Base-by-base conservation (phyloP, 2,329 filamentous ascomycete species). In the Harringtonia aguacate region DNA sequence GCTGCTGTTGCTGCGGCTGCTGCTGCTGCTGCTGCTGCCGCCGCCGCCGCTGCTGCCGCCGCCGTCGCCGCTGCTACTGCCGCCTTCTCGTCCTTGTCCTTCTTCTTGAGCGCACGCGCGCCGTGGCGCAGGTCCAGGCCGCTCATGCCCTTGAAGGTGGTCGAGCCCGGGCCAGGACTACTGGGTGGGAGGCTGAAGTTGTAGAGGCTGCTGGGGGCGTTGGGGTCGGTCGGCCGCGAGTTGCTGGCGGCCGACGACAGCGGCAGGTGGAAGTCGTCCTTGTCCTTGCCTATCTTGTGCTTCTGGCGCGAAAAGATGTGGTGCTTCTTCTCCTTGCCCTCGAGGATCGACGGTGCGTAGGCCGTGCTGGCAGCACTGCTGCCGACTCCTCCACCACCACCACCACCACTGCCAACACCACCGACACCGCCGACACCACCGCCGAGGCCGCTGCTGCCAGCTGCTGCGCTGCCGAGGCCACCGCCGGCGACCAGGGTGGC, bases 271-370 rank as follows among this genome's bases (percentile, higher is more conserved):
- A 78, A 79, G 48, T 88, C 84, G 50, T 86, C 81, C 61, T 82
- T 84, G 54, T 75, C 74, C 50, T 74, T 79, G 46, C 24, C 24
- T 6, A 86, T 66, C 59, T 88, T 89, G 56, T 88, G 75, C 57
- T 88, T 89, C 56, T 86, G 83, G 33, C 85, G 72, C 8, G 83
- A 86, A 43, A 90, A 59, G 52, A 90, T 89, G 56, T 89, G 80
- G 53, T 88, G 85, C 52, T 83, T 84, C 64, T 84, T 84, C 54
- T 85, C 80, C 62, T 84, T 85, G 46, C 84, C 80, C 54, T 57
- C 64, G 7, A 66, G 61, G 24, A 44, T 40, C 2, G 44, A 36
- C 2, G 42, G 24, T 2, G 41, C 35, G 5, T 35, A 38, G 10
- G 39, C 37, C 12, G 21, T 21, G 28, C 28, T 36, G 36, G 18